Percentiles rank a stretch among this genome's conserved stretches.
Evolutionary conservation across 257 asterid species (phyloP).

Genomic region (Solanum chmielewskii): DNA sequence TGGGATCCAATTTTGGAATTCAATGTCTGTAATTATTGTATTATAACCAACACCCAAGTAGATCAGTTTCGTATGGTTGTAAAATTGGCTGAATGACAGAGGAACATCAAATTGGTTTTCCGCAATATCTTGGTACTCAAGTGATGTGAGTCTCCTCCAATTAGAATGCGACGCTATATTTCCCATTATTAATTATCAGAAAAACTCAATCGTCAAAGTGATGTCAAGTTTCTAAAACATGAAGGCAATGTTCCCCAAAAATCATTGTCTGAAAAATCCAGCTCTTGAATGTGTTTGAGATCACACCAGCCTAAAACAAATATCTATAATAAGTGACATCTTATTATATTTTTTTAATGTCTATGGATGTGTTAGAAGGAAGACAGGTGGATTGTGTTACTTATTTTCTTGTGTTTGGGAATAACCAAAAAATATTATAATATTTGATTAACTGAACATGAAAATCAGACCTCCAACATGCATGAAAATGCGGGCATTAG

Average conservation of each 20-base stretch:
- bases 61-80: background rate
- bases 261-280: background rate
- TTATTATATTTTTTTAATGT: too few relatives aligned
- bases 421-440: too few relatives aligned
- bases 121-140: background rate
- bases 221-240: background rate
- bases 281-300: background rate
- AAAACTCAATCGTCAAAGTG: background rate
- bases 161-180: background rate
- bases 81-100: background rate
- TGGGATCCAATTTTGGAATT: background rate
- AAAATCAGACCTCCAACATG: too few relatives aligned
- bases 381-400: too few relatives aligned
- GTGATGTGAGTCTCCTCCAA: background rate
- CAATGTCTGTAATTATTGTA: background rate
- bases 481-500: too few relatives aligned
- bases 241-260: background rate
- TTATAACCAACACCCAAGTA: background rate
- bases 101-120: background rate
- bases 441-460: too few relatives aligned
- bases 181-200: rapidly evolving
- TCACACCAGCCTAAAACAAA: background rate
- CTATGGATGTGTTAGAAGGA: too few relatives aligned
- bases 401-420: too few relatives aligned
- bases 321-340: too few relatives aligned